These are phyloP conservation scores for Podospora tetraspora DNA, from an alignment of 495 filamentous ascomycete genomes.

Conservation along the genomic window DNA sequence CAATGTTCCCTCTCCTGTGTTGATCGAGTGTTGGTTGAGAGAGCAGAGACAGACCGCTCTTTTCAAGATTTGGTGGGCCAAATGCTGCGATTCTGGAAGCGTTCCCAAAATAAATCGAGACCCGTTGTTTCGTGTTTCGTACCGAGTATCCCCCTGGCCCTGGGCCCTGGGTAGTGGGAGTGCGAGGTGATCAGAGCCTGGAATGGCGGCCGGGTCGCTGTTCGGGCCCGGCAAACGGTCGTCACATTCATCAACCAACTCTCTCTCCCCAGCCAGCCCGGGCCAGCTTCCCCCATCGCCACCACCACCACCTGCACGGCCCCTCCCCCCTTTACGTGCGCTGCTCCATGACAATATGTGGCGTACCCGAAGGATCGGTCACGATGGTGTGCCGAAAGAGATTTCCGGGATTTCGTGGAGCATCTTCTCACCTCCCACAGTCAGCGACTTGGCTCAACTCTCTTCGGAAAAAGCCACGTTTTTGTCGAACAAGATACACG, in stretches of 20 bases:
- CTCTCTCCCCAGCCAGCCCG: not conserved
- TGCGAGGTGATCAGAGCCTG: too few relatives aligned
- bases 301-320: too few relatives aligned
- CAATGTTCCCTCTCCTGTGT: not conserved
- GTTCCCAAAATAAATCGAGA: not conserved
- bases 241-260: conserved; percentile 1
- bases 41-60: not conserved
- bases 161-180: not conserved
- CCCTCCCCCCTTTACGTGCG: not conserved
- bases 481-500: not conserved
- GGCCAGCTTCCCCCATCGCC: conserved; percentile 3
- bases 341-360: not conserved
- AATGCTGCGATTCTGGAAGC: conserved; percentile 1
- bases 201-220: not conserved
- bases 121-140: conserved; percentile 3
- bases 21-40: not conserved
- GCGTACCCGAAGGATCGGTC: not conserved
- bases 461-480: not conserved
- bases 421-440: not conserved
- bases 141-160: not conserved
- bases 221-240: conserved; percentile 1
- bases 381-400: not conserved
- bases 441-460: not conserved
- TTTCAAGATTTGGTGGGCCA: not conserved
- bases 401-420: not conserved